Evolutionary conservation across 2,329 filamentous ascomycete genomes (phyloP), one percentile per base, ranked within the genome.

Genomic region (Colletotrichum camelliae): DNA sequence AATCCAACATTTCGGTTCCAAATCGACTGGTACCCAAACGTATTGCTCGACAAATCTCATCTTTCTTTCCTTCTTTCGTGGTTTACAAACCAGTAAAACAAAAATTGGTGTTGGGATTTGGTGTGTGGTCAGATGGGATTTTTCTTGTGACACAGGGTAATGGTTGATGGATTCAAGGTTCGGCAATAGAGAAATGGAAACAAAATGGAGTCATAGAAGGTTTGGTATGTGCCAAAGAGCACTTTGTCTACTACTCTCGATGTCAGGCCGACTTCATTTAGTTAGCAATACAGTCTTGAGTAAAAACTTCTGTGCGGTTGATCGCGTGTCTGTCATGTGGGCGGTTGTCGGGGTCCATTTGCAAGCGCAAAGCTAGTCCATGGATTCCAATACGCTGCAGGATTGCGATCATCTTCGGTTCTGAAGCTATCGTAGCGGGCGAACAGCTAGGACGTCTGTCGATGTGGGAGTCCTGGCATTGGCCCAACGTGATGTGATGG

Each of bases 231-330:
- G 69, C 73, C 55, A 12, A 33, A 21, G 35, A 43, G 33, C 62
- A 73, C 73, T 29, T 57, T 61, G 57, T 60, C 29, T 29, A 67
- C 48, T 69, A 69, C 70, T 76, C 64, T n/a, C 29, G 43, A 68
- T 65, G 64, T 65, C 48, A 18, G 13, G 33, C 29, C 35, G 43
- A 74, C 70, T 43, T 29, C 52, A 75, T 39, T 33, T 75, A 60
- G 57, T 62, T 33, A 27, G 29, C 24, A 75, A 68, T 75, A 72
- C 62, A 76, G 15, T 35, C 70, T 73, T 65, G 57, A 69, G 57
- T 73, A 69, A 65, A 68, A 10, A 58, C 21, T 24, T 37, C 21
- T 52, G 48, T 55, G 8, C n/a, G 15, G 9, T 18, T 13, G 13
- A 7, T 13, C 4, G 18, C 6, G 13, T 35, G 8, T 37, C 10